Conservation (phyloP, 768 basidiomycete species). For the Agrocybe pediades region DNA sequence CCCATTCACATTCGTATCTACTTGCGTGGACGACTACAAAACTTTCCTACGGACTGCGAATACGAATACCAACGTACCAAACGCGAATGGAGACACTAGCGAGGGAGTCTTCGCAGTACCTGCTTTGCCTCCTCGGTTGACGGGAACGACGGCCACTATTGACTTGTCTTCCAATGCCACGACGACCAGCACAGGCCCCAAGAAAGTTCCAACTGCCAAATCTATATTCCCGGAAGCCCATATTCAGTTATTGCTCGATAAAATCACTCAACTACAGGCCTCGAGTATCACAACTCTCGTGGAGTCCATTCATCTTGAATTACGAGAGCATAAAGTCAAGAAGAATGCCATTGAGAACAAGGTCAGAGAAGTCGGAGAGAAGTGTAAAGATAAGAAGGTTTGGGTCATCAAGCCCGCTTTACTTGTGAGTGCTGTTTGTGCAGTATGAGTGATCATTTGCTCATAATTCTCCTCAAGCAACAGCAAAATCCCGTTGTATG, state of each 20-base stretch:
- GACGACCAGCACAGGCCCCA: conserved; percentile 18
- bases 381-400: conserved; percentile 68
- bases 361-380: conserved; percentile 74
- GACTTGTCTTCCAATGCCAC: conserved; percentile 13
- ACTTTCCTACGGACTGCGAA: conserved; percentile 25
- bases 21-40: conserved; percentile 38
- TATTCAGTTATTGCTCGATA: conserved; percentile 59
- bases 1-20: conserved; percentile 75
- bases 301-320: conserved; percentile 71
- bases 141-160: conserved; percentile 16
- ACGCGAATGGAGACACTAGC: no score
- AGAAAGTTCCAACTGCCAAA: conserved; percentile 40
- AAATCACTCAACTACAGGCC: conserved; percentile 61
- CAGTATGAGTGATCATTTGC: neutral
- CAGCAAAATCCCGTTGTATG: neutral
- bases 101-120: conserved; percentile 48
- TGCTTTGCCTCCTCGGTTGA: conserved; percentile 40
- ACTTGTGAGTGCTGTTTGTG: conserved; percentile 19
- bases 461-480: neutral
- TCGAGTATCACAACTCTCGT: conserved; percentile 67
- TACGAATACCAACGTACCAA: conserved; percentile 6
- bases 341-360: conserved; percentile 86
- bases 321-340: conserved; percentile 71
- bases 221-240: conserved; percentile 70
- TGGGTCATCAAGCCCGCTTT: conserved; percentile 66